Percentiles rank a stretch among this genome's conserved stretches.
Evolutionary conservation across 352 stramenopile species (phyloP).

Genomic region (Globisporangium acanthophoron): DNA sequence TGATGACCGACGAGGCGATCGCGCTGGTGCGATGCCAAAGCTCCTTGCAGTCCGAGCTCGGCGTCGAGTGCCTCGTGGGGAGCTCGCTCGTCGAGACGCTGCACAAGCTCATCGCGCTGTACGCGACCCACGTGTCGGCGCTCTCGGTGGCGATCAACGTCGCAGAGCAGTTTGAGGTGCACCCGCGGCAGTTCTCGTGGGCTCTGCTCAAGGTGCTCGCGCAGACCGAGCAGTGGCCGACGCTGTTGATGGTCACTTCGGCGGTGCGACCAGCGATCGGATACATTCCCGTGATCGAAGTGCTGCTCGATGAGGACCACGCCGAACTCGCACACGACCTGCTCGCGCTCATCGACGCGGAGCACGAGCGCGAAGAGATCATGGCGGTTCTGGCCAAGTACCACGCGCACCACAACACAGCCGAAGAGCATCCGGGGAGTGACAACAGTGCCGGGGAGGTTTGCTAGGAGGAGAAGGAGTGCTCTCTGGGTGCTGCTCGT

Average conservation of each 20-base stretch:
- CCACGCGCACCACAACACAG: constrained; percentile 8
- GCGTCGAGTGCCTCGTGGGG: constrained; percentile 35
- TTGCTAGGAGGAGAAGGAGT: not conserved
- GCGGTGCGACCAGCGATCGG: constrained; percentile 35
- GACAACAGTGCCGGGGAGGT: not conserved
- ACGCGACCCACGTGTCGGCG: constrained; percentile 29
- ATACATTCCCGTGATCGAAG: constrained; percentile 35
- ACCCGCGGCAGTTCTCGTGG: constrained; percentile 55
- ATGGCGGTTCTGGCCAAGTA: constrained; percentile 21
- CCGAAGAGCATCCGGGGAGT: not conserved
- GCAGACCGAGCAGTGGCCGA: constrained; percentile 44
- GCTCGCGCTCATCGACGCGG: constrained; percentile 24
- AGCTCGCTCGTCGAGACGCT: constrained; percentile 51
- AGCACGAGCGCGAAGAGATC: constrained; percentile 29
- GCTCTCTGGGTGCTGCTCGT: not conserved
- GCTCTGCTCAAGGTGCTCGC: constrained; percentile 34
- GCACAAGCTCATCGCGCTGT: constrained; percentile 51
- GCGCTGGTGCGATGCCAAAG: constrained; percentile 36
- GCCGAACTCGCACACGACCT: constrained; percentile 30
- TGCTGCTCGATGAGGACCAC: constrained; percentile 39
- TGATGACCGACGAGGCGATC: constrained; percentile 47
- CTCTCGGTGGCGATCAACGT: constrained; percentile 30
- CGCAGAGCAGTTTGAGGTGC: constrained; percentile 35
- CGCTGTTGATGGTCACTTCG: constrained; percentile 30
- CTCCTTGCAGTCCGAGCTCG: constrained; percentile 29